These are phyloP conservation scores for Ophiostoma perfectum DNA, from an alignment of 2,329 filamentous ascomycete species.

Conservation along the genomic window DNA sequence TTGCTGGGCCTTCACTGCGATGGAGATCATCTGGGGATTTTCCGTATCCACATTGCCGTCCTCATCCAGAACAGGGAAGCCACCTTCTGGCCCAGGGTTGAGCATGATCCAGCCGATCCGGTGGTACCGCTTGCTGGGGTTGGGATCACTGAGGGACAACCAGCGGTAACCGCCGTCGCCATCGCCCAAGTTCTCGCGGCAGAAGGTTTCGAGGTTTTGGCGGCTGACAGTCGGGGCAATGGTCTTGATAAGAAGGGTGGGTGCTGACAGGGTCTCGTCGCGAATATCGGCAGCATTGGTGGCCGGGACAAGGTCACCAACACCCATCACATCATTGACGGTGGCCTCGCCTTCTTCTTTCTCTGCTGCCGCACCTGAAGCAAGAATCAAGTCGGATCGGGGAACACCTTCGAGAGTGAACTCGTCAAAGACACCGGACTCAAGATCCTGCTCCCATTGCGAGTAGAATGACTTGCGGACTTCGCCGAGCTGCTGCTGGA, in stretches of 20 bases:
- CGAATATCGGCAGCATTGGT: constrained; percentile 79
- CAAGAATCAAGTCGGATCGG: constrained; percentile 70
- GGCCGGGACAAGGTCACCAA: constrained; percentile 81
- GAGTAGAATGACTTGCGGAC: constrained; percentile 73
- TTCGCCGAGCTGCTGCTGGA: constrained; percentile 70
- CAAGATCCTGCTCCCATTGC: constrained; percentile 85
- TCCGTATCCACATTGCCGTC: constrained; percentile 54
- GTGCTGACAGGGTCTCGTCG: constrained; percentile 82
- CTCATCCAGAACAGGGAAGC: constrained; percentile 50
- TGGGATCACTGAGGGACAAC: constrained; percentile 92
- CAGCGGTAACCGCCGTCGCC: constrained; percentile 90
- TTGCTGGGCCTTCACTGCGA: constrained; percentile 80
- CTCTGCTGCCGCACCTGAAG: constrained; percentile 72
- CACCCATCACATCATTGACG: constrained; percentile 85
- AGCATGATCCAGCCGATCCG: constrained; percentile 98
- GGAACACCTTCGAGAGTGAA: constrained; percentile 92
- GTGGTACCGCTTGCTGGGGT: constrained; percentile 94
- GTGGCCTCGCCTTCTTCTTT: constrained; percentile 90
- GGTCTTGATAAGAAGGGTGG: constrained; percentile 94
- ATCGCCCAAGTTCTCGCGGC: constrained; percentile 88
- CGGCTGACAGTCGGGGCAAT: constrained; percentile 94
- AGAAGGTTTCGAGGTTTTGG: constrained; percentile 87
- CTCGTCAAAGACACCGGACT: constrained; percentile 82
- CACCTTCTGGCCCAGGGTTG: constrained; percentile 64
- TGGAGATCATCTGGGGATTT: constrained; percentile 48